Evolutionary conservation across 441 rosid species (phyloP).

Genomic region (Daphne laureola): DNA sequence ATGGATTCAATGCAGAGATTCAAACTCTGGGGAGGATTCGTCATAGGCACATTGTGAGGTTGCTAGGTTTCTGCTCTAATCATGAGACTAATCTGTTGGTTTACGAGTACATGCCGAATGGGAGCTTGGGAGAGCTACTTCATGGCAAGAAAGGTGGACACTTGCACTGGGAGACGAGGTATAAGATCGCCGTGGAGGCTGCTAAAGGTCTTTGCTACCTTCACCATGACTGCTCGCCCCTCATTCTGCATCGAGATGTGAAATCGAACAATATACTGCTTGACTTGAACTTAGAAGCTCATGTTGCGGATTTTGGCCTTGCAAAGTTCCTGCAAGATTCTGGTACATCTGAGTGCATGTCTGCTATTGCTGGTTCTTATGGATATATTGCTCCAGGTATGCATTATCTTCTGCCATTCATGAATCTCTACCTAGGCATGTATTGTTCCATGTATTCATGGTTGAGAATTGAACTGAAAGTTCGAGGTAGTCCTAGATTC

Average conservation of each 20-base stretch:
- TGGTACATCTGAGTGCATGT: conserved; percentile 75
- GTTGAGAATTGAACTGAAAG: neutral
- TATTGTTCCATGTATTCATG: too few species aligned
- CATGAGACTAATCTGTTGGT: conserved; percentile 60
- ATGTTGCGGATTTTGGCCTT: conserved; percentile 83
- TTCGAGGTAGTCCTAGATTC: too few species aligned
- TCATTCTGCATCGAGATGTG: conserved; percentile 63
- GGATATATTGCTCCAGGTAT: conserved; percentile 89
- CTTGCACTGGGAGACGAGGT: conserved; percentile 60
- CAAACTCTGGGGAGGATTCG: conserved; percentile 70
- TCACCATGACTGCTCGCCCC: conserved; percentile 71
- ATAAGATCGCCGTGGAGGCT: conserved; percentile 64
- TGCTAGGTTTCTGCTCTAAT: conserved; percentile 58
- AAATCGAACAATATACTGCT: conserved; percentile 78
- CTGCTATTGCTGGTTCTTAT: conserved; percentile 76
- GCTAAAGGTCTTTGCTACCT: conserved; percentile 74
- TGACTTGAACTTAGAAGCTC: conserved; percentile 72
- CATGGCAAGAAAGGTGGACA: conserved; percentile 67
- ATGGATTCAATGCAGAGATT: conserved; percentile 71
- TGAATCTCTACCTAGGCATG: neutral
- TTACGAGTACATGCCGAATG: conserved; percentile 74
- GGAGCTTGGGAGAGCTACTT: conserved; percentile 70
- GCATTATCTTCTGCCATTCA: neutral
- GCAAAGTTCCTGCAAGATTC: conserved; percentile 68
- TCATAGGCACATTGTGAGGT: conserved; percentile 65